Base-by-base conservation (phyloP, 805 yeast genomes). In the Cyberlindnera xishuangbannaensis region DNA sequence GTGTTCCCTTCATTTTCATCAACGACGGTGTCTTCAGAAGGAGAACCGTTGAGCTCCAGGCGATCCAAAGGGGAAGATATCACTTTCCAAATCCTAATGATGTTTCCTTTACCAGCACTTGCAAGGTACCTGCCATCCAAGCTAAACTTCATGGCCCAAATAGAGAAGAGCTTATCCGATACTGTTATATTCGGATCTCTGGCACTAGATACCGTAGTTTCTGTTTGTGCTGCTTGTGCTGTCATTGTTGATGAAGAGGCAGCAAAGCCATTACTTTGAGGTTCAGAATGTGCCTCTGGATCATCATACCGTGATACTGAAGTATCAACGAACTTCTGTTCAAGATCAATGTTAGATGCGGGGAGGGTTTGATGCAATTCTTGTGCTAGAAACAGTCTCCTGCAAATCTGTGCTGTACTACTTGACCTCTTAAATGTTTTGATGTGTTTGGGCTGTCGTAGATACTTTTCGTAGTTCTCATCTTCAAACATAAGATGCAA, bases 61-160 rank as follows among this genome's bases (percentile, higher is more conserved):
- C 78, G 41, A 44, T 83, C 88, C 38, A 76, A 59, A 0, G 86
- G 80, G 0, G 87, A 74, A 4, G 83, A 64, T 0, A 86, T 73
- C 5, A 84, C 94, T 54, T 83, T 78, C 92, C 95, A 87, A 4
- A 87, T 62, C 33, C 76, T 64, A 11, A 88, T 66, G 1, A 66
- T 56, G 4, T 80, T 69, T 50, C 83, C 87, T 45, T 83, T 75
- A 14, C 95, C 94, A 0, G 90, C 95, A 2, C 83, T 73, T 0
- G 95, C 95, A 47, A 88, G 57, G 53, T 69, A 85, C 55, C 75
- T 78, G 9, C 97, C 97, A 58, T 88, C 95, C 10, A 57, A 56
- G 37, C 83, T 77, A 57, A 88, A 88, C 47, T 75, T 71, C 62
- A 82, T 63, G 8, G 75, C 71, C 72, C 87, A 84, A n/a, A 83